Percentiles rank a stretch among this genome's conserved stretches.
Evolutionary conservation across 1,284 basidiomycete genomes (phyloP).

Genomic region (Trichosporon coremiiforme): DNA sequence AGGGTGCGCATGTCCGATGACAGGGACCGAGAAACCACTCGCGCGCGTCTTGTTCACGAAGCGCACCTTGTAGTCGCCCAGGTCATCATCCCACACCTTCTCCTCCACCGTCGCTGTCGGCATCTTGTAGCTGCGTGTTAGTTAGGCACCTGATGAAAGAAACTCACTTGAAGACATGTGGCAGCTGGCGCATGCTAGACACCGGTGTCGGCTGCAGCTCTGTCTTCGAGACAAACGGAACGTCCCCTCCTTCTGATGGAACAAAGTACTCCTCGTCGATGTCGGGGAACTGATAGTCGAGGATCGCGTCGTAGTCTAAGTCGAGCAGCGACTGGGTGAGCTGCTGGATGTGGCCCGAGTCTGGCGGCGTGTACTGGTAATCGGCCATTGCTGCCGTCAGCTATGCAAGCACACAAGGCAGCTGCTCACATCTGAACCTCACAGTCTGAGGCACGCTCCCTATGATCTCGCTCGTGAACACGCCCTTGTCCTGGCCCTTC

Average conservation of each 20-base stretch:
- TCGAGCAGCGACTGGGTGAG: constrained; percentile 71
- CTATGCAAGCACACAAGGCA: neutral
- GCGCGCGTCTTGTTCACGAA: constrained; percentile 43
- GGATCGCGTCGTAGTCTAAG: constrained; percentile 76
- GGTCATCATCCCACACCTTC: constrained; percentile 40
- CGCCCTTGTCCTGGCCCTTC: constrained; percentile 62
- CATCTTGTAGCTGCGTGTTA: constrained; percentile 36
- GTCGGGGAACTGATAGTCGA: constrained; percentile 66
- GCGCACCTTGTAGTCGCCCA: constrained; percentile 38
- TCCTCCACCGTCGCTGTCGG: constrained; percentile 36
- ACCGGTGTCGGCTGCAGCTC: constrained; percentile 50
- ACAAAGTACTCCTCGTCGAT: constrained; percentile 66
- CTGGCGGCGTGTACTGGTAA: constrained; percentile 78
- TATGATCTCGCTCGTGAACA: constrained; percentile 75
- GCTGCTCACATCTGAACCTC: constrained; percentile 77
- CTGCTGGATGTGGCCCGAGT: constrained; percentile 68
- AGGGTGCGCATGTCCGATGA: constrained; percentile 35
- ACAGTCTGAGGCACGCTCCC: constrained; percentile 79
- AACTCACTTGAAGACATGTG: constrained; percentile 39
- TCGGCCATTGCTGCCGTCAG: constrained; percentile 76
- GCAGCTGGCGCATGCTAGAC: constrained; percentile 40
- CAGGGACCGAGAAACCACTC: constrained; percentile 34
- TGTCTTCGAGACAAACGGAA: constrained; percentile 37
- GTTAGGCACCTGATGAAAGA: too few species aligned
- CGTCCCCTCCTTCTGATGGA: constrained; percentile 32